Percentiles rank a stretch among this genome's conserved stretches.
phyloP scores from a whole-genome alignment of 768 basidiomycete species.

The Gelatoporia subvermispora region DNA sequence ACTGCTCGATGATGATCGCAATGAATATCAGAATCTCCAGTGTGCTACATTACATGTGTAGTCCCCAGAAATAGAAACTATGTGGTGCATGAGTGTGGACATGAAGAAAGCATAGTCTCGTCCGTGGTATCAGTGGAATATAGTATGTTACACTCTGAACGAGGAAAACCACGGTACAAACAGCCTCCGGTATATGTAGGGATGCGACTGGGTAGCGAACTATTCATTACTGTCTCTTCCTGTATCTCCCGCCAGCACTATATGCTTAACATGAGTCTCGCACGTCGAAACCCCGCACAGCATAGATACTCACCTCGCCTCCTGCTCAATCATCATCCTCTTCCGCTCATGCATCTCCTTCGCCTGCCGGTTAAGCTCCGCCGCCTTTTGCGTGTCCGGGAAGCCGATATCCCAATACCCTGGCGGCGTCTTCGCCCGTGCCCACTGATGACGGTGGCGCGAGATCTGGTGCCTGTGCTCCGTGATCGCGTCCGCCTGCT shows the following conservation, averaged over 20 bases:
- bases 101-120: too few relatives aligned
- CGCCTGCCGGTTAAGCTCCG: conserved; percentile 70
- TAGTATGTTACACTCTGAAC: too few relatives aligned
- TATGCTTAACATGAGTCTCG: background rate
- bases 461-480: conserved; percentile 70
- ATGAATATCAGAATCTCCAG: too few relatives aligned
- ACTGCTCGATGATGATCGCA: too few relatives aligned
- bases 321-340: conserved; percentile 49
- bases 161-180: too few relatives aligned
- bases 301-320: conserved; percentile 42
- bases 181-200: too few relatives aligned
- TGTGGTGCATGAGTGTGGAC: too few relatives aligned
- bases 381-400: conserved; percentile 78
- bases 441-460: conserved; percentile 69
- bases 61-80: too few relatives aligned
- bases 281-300: background rate
- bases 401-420: conserved; percentile 91
- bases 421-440: conserved; percentile 69
- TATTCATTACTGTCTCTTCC: conserved; percentile 6
- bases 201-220: too few relatives aligned
- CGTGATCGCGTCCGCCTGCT: conserved; percentile 28
- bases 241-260: conserved; percentile 13
- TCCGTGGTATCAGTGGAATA: too few relatives aligned
- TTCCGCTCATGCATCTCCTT: conserved; percentile 69
- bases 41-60: too few relatives aligned